These are phyloP conservation scores for Pseudonitzschia pungens DNA, from an alignment of 108 stramenopile genomes.

Conservation along the genomic window DNA sequence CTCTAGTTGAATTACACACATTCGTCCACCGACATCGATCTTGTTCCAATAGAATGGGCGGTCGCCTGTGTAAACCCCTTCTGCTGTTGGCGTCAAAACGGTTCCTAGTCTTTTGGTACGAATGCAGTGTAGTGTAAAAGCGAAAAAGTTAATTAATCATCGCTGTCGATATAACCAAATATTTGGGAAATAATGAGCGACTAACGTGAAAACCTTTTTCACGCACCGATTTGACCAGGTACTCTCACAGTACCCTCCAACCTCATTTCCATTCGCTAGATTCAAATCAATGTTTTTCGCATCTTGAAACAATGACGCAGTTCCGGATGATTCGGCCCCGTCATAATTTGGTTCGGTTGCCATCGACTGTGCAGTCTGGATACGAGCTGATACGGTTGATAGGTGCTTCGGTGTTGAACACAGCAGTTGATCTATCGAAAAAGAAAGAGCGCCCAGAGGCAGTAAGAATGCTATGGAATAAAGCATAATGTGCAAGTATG, in stretches of 20 bases:
- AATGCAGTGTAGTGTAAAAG: constrained; percentile 34
- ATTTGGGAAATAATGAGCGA: neutral
- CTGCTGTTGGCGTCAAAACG: constrained; percentile 64
- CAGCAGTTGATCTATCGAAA: too few relatives aligned
- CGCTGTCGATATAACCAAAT: neutral
- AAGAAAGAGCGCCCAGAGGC: too few relatives aligned
- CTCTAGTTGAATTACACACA: constrained; percentile 67
- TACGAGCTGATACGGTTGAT: too few relatives aligned
- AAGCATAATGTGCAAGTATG: too few relatives aligned
- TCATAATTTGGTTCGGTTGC: too few relatives aligned
- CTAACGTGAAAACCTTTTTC: neutral
- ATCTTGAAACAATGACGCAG: neutral
- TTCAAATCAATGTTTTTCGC: constrained; percentile 25
- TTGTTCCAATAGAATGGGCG: constrained; percentile 83
- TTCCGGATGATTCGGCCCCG: too few relatives aligned
- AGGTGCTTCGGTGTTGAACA: too few relatives aligned
- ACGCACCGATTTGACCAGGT: constrained; percentile 41
- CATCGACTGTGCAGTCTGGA: too few relatives aligned
- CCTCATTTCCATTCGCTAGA: constrained; percentile 19
- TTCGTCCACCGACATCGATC: constrained; percentile 84
- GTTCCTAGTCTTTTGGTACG: constrained; percentile 41
- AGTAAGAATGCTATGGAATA: too few relatives aligned
- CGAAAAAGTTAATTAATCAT: too few relatives aligned
- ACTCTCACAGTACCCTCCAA: constrained; percentile 44
- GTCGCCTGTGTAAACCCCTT: constrained; percentile 72